These are phyloP conservation scores for Clarireedia monteithiana DNA, from an alignment of 2,329 filamentous ascomycete genomes.

Conservation along the genomic window DNA sequence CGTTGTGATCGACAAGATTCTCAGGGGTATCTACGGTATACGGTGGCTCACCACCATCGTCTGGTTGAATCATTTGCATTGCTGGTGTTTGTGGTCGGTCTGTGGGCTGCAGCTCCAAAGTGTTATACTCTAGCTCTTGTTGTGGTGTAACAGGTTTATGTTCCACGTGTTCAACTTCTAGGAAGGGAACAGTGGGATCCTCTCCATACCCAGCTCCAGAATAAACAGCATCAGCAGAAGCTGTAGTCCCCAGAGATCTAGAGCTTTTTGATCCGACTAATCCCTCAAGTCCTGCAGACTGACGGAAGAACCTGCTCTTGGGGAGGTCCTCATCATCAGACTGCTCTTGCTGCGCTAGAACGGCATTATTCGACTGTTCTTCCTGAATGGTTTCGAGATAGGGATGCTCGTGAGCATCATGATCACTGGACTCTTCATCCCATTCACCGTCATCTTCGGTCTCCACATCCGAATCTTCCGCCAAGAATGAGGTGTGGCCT, in stretches of 20 bases:
- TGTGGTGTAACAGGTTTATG: too few relatives aligned
- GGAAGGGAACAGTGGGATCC: too few relatives aligned
- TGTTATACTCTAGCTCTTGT: too few relatives aligned
- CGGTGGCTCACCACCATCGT: slow-evolving; percentile 6
- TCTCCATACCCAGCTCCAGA: too few relatives aligned
- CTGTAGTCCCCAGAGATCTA: too few relatives aligned
- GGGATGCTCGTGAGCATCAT: background rate
- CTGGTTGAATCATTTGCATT: background rate
- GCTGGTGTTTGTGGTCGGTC: background rate
- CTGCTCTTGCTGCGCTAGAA: background rate
- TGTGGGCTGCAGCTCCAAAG: background rate
- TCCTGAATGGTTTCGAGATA: slow-evolving; percentile 7
- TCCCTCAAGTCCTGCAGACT: background rate
- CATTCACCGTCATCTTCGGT: background rate
- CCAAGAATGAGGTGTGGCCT: background rate
- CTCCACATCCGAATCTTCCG: background rate
- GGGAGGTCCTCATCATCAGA: background rate
- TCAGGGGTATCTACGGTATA: slow-evolving; percentile 10
- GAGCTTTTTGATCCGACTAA: background rate
- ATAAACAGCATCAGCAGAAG: too few relatives aligned
- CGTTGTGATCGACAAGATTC: slow-evolving; percentile 5
- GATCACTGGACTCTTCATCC: background rate
- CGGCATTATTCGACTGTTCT: background rate
- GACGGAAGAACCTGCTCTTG: slow-evolving; percentile 2
- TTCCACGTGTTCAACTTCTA: background rate